Base-by-base conservation (phyloP, 2,329 filamentous ascomycete species). In the Xylariaceae sp. region DNA sequence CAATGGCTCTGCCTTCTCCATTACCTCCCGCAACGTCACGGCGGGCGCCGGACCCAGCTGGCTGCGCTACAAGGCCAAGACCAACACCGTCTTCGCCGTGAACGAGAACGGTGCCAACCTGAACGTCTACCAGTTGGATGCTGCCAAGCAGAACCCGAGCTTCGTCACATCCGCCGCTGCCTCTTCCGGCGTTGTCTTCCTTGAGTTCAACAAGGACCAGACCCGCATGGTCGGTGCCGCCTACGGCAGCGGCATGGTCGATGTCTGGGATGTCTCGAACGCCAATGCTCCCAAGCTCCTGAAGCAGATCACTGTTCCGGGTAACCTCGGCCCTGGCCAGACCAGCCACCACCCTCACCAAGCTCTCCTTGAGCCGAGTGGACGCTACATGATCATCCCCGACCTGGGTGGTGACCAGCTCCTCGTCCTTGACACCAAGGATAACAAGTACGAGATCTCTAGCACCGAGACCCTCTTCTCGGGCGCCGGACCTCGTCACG, bases 391-490 rank as follows among this genome's bases (percentile, higher is more conserved):
- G 65, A 72, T 76, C 57, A 73, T 80, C 56, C 76, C 76, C 60
- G 78, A 82, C 64, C 75, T 82, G 9, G 80, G 79, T 61, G 77
- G 75, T 37, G 78, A 82, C 70, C 68, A 70, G n/a, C 64, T 82
- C 39, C 64, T 79, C 42, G 65, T 82, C 56, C 69, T 82, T 42
- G 77, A 81, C 72, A 70, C 74, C 57, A 65, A 73, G 62, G 70
- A 74, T 61, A 75, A 78, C 56, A 67, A 69, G 13, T 81, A 72
- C 65, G 67, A 70, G 5, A 66, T 80, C 48, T 70, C 69, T 39
- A 74, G 70, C 66, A 69, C 65, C 48, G 67, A 75, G 45, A 51
- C 64, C 4, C 70, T 78, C 58, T 71, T 73, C 9, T 65, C 72
- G 9, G 77, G 76, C 58, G 76, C 75, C 45, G 80, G 80, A 0